Conservation (phyloP, 371 early-diverging fungal genomes). For the Actinomortierella ambigua region DNA sequence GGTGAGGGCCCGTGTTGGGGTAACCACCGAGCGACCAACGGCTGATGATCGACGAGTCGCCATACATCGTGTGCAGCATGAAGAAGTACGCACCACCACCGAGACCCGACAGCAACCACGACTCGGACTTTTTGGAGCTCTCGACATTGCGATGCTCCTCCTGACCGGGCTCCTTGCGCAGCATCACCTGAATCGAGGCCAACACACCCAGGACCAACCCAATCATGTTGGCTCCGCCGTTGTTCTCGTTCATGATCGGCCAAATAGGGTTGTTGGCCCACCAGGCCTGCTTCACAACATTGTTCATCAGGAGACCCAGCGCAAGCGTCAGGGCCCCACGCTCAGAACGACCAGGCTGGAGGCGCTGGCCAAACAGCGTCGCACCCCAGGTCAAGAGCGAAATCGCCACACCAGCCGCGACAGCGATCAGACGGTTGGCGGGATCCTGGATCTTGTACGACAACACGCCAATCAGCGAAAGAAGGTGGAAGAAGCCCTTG, state of each 20-base stretch:
- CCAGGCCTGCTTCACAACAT: constrained; percentile 76
- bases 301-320: constrained; percentile 69
- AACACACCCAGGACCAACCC: constrained; percentile 67
- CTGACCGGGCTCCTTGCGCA: constrained; percentile 48
- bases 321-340: constrained; percentile 67
- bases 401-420: constrained; percentile 64
- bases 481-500: constrained; percentile 61
- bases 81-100: constrained; percentile 75
- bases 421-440: constrained; percentile 60
- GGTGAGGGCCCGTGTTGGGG: constrained; percentile 76
- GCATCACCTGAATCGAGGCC: constrained; percentile 58
- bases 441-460: constrained; percentile 66
- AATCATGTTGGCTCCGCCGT: constrained; percentile 72
- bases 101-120: constrained; percentile 58
- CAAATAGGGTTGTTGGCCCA: constrained; percentile 82
- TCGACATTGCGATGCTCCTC: constrained; percentile 18
- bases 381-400: constrained; percentile 64
- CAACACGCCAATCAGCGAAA: constrained; percentile 67
- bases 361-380: constrained; percentile 59
- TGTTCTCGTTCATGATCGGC: constrained; percentile 76
- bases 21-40: constrained; percentile 82
- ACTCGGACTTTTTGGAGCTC: constrained; percentile 21
- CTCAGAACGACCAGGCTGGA: constrained; percentile 61
- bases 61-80: constrained; percentile 74
- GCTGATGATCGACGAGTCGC: constrained; percentile 75